These are phyloP conservation scores for Davidsoniella neocaledoniae DNA, from an alignment of 2,329 filamentous ascomycete species.

Conservation along the genomic window DNA sequence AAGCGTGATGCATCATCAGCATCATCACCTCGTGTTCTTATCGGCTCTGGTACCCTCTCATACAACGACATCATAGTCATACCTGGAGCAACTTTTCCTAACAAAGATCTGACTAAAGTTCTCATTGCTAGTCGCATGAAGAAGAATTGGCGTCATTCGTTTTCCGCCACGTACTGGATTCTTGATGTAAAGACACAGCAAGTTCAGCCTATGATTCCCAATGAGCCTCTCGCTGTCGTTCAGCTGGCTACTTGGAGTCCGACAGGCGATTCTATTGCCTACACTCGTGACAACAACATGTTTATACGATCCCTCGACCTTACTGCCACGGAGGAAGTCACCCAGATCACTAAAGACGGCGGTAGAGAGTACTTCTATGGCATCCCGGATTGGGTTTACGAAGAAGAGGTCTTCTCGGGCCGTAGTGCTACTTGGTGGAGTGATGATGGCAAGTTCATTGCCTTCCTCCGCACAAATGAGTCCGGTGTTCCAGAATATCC, in stretches of 20 bases:
- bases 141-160: conserved; percentile 82
- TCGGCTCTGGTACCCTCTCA: conserved; percentile 49
- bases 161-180: conserved; percentile 74
- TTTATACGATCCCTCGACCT: conserved; percentile 49
- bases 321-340: conserved; percentile 33
- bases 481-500: conserved; percentile 81
- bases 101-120: conserved; percentile 70
- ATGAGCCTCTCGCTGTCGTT: conserved; percentile 44
- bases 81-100: conserved; percentile 55
- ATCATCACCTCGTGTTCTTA: conserved; percentile 49
- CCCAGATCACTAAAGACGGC: conserved; percentile 71
- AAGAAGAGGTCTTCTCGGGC: conserved; percentile 47
- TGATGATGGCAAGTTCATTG: conserved; percentile 70
- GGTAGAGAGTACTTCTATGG: conserved; percentile 85
- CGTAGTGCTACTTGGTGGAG: conserved; percentile 94
- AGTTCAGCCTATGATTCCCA: conserved; percentile 60
- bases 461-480: conserved; percentile 89
- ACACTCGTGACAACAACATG: conserved; percentile 79
- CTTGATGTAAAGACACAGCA: conserved; percentile 72
- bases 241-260: conserved; percentile 88
- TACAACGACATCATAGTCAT: conserved; percentile 37
- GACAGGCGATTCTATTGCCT: conserved; percentile 71
- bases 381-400: conserved; percentile 94
- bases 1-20: conserved; percentile 25
- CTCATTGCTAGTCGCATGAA: conserved; percentile 57